Conservation (phyloP, 805 yeast genomes). For the Candida qinlingensis region DNA sequence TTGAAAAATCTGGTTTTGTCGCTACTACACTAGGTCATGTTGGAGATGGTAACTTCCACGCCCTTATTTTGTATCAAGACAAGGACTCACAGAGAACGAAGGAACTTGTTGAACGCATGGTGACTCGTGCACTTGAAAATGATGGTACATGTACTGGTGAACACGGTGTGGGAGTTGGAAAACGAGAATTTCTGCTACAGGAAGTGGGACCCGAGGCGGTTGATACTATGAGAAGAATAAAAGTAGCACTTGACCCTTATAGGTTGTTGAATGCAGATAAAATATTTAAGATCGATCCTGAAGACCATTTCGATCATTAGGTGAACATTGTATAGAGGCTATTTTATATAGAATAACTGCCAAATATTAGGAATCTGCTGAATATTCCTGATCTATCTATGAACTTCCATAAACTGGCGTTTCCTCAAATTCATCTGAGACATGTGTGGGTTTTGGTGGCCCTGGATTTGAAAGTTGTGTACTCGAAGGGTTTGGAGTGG, state of each 20-base stretch:
- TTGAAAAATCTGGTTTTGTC: constrained; percentile 45
- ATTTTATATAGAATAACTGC: too few species aligned
- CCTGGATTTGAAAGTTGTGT: too few species aligned
- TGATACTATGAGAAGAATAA: constrained; percentile 66
- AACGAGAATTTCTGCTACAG: constrained; percentile 49
- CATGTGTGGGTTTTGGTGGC: too few species aligned
- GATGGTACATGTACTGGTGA: constrained; percentile 89
- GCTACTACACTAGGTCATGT: constrained; percentile 73
- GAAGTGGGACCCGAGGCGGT: constrained; percentile 70
- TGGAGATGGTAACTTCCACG: constrained; percentile 81
- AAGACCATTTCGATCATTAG: constrained; percentile 21
- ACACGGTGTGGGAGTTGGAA: constrained; percentile 82
- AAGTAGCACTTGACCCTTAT: constrained; percentile 69
- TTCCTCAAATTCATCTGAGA: too few species aligned
- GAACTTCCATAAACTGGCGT: too few species aligned
- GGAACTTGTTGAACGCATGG: constrained; percentile 53
- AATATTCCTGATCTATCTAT: too few species aligned
- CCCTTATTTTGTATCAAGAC: constrained; percentile 54
- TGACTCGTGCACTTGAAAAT: constrained; percentile 54
- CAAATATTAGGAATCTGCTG: too few species aligned
- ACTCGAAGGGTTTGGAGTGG: too few species aligned
- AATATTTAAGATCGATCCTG: constrained; percentile 63
- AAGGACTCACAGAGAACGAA: constrained; percentile 43
- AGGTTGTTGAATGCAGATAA: constrained; percentile 76
- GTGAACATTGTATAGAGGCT: too few species aligned